These are phyloP conservation scores for Boletus vinaceobasis DNA, from an alignment of 768 basidiomycete genomes.

Conservation along the genomic window DNA sequence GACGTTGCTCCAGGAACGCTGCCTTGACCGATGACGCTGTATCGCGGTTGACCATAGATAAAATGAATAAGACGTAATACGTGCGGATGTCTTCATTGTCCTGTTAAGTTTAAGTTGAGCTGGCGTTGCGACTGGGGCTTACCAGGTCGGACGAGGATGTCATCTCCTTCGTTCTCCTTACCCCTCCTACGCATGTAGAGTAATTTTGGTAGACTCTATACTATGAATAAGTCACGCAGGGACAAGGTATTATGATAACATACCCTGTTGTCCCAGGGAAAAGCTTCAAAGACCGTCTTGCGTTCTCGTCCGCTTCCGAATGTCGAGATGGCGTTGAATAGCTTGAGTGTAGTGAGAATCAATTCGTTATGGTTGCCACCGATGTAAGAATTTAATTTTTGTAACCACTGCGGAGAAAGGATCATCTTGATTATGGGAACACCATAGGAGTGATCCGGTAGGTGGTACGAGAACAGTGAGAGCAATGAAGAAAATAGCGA, in stretches of 20 bases:
- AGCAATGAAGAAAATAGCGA: constrained; percentile 60
- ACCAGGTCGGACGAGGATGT: constrained; percentile 59
- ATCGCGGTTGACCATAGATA: constrained; percentile 62
- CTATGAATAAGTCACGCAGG: background rate
- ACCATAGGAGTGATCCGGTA: constrained; percentile 62
- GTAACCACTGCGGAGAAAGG: constrained; percentile 52
- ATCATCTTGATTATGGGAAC: constrained; percentile 59
- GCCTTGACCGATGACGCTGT: constrained; percentile 53
- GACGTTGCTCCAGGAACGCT: constrained; percentile 66
- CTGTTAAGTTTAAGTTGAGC: background rate
- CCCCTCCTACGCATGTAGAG: constrained; percentile 66
- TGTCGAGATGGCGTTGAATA: constrained; percentile 56
- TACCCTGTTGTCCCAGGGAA: constrained; percentile 81
- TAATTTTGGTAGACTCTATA: constrained; percentile 62
- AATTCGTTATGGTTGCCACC: constrained; percentile 61
- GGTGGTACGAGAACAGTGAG: constrained; percentile 61
- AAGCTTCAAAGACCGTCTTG: constrained; percentile 59
- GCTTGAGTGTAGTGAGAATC: constrained; percentile 60
- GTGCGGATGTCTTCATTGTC: constrained; percentile 68
- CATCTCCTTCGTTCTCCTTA: constrained; percentile 36
- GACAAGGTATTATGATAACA: background rate
- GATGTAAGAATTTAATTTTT: constrained; percentile 60
- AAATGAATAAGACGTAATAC: constrained; percentile 65
- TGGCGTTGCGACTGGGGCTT: constrained; percentile 2
- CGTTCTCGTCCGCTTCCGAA: constrained; percentile 68